A percentile compares a stretch with the other conserved stretches of the same genome.
phyloP scores from a whole-genome alignment of 1,284 basidiomycete genomes.

The Porogramme epimiltina region DNA sequence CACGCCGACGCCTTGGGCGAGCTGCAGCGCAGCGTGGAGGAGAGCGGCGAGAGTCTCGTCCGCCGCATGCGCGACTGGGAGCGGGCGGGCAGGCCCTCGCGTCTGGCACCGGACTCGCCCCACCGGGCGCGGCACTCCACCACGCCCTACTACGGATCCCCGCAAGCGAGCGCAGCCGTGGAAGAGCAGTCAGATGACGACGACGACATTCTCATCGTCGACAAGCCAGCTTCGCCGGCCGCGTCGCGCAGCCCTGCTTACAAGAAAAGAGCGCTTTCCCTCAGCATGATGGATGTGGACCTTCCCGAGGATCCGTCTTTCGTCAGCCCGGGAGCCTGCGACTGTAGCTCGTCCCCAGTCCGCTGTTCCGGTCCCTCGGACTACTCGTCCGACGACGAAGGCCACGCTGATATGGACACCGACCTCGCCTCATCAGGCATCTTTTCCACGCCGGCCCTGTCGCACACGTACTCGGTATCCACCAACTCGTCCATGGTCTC shows the following conservation, averaged over 20 bases:
- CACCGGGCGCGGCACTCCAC: conserved; percentile 10
- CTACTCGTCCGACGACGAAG: conserved; percentile 31
- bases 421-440: conserved; percentile 17
- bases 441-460: conserved; percentile 28
- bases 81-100: conserved; percentile 44
- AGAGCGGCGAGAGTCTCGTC: conserved; percentile 68
- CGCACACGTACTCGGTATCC: conserved; percentile 35
- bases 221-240: conserved; percentile 30
- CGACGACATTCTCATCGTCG: conserved; percentile 59
- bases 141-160: conserved; percentile 13
- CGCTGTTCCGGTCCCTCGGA: conserved; percentile 30
- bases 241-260: conserved; percentile 21
- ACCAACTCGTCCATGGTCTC: conserved; percentile 38
- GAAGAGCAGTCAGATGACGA: conserved; percentile 45
- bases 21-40: conserved; percentile 58
- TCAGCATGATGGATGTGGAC: conserved; percentile 42
- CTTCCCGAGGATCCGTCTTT: conserved; percentile 18
- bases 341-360: conserved; percentile 34
- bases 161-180: conserved; percentile 7
- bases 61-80: conserved; percentile 74
- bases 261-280: conserved; percentile 46
- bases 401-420: conserved; percentile 19
- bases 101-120: conserved; percentile 22
- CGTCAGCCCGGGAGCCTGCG: conserved; percentile 19
- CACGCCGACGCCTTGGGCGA: conserved; percentile 66